Evolutionary conservation across 2,329 filamentous ascomycete genomes (phyloP), one percentile per base, ranked within the genome.

Genomic region (Neofusicoccum sp.): DNA sequence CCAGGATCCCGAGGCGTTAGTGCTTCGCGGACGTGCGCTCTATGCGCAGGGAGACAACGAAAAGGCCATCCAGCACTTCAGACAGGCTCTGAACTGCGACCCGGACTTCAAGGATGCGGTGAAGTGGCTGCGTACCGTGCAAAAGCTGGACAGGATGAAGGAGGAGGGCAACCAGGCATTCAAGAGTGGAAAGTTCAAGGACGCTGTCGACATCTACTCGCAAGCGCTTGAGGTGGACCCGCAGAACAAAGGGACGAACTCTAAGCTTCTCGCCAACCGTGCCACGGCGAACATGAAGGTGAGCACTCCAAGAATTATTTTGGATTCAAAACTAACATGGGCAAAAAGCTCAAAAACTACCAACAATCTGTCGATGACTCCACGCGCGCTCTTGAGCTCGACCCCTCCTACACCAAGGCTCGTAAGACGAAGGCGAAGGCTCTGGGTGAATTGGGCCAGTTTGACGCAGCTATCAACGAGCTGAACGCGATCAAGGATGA

Each of bases 41-140:
- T 98, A 98, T 71, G 89, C 88, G 3, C 91, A 95, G 74, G 95
- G 95, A 34, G 95, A 99, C 69, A 97, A 97, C 72, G 91, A 96
- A 2, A 96, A 97, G 83, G 94, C 95, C 1, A 85, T 97, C 47
- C 91, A 94, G 74, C 91, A 96, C 76, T 95, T 98, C 81, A 87
- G 92, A 67, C 91, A 95, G 80, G 95, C 94, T 22, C 81, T 97
- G 62, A 90, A 85, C 75, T 92, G 93, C 76, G 95, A 98, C 70
- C 95, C 95, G 7, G 95, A 99, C 76, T 95, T 91, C 81, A 89
- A 87, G 70, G 89, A 92, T 67, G 94, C 93, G 6, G 86, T 97
- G 70, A 96, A 93, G 80, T 94, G 92, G 80, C 83, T 98, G 65
- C 87, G 92, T 66, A 90, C 91, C 74, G 92, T 97, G 48, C 93